Conservation (phyloP, 2,329 filamentous ascomycete genomes). For the Aspergillus sojae region DNA sequence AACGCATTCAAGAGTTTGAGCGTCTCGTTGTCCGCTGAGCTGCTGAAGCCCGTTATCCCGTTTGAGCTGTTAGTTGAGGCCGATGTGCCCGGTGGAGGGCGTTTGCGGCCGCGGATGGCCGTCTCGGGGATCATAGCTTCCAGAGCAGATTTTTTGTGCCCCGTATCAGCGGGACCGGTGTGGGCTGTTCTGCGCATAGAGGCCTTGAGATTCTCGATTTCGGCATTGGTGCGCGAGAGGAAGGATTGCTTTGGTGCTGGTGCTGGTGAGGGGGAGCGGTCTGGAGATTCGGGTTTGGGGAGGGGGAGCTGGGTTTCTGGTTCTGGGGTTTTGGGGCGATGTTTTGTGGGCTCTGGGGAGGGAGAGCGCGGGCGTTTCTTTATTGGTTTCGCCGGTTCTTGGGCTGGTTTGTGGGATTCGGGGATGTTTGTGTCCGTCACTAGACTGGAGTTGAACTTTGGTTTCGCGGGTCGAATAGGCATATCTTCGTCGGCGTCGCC, state of each 20-base stretch:
- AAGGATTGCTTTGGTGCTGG: constrained; percentile 36
- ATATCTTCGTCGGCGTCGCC: constrained; percentile 42
- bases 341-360: constrained; percentile 32
- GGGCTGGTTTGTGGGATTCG: constrained; percentile 14
- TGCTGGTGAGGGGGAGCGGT: constrained; percentile 31
- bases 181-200: constrained; percentile 51
- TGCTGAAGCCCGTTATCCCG: constrained; percentile 55
- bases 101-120: constrained; percentile 50
- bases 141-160: constrained; percentile 48
- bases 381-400: constrained; percentile 15
- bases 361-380: constrained; percentile 39
- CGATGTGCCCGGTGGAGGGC: constrained; percentile 43
- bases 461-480: constrained; percentile 43
- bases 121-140: constrained; percentile 53
- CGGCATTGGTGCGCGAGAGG: constrained; percentile 46
- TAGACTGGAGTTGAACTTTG: constrained; percentile 52
- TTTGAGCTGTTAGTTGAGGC: constrained; percentile 49
- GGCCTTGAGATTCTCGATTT: constrained; percentile 49
- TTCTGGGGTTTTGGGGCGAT: constrained; percentile 42
- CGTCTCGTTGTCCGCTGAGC: constrained; percentile 62
- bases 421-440: constrained; percentile 38
- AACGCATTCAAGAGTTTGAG: constrained; percentile 78
- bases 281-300: constrained; percentile 46
- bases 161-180: constrained; percentile 33
- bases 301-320: constrained; percentile 49